A percentile compares a stretch with the other conserved stretches of the same genome.
These are phyloP conservation scores for Shiraia bambusicola DNA, from an alignment of 2,329 filamentous ascomycete species.

Conservation along the genomic window DNA sequence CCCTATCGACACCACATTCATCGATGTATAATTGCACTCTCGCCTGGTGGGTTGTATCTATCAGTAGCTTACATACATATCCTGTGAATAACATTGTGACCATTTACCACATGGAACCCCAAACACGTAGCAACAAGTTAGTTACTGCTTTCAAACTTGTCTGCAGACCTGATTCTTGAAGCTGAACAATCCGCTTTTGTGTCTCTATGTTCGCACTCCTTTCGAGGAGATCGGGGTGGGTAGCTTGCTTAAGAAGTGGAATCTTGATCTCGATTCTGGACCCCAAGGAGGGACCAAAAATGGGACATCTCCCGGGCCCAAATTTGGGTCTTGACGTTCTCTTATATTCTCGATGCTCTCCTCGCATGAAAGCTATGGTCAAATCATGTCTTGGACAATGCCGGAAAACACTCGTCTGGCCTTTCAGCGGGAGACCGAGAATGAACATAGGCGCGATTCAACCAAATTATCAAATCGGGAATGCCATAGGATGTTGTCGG, in stretches of 20 bases:
- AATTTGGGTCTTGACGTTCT: conserved; percentile 10
- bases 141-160: conserved; percentile 15
- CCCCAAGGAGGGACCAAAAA: conserved; percentile 13
- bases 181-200: conserved; percentile 11
- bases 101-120: conserved; percentile 15
- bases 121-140: conserved; percentile 14
- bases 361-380: conserved; percentile 9
- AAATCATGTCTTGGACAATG: conserved; percentile 9
- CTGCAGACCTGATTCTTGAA: conserved; percentile 15
- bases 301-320: conserved; percentile 9
- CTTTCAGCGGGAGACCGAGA: conserved; percentile 6
- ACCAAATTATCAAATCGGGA: conserved; percentile 3
- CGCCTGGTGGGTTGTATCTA: conserved; percentile 10
- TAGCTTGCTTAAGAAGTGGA: conserved; percentile 4
- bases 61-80: conserved; percentile 12
- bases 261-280: conserved; percentile 10
- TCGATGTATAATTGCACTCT: conserved; percentile 17
- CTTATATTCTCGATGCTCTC: conserved; percentile 11
- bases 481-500: conserved; percentile 4
- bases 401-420: conserved; percentile 9
- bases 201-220: conserved; percentile 6
- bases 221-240: conserved; percentile 4
- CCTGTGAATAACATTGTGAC: conserved; percentile 10
- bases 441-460: conserved; percentile 3
- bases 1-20: conserved; percentile 12